Evolutionary conservation across 1,284 basidiomycete genomes (phyloP).

Genomic region (Heliocybe sulcata): DNA sequence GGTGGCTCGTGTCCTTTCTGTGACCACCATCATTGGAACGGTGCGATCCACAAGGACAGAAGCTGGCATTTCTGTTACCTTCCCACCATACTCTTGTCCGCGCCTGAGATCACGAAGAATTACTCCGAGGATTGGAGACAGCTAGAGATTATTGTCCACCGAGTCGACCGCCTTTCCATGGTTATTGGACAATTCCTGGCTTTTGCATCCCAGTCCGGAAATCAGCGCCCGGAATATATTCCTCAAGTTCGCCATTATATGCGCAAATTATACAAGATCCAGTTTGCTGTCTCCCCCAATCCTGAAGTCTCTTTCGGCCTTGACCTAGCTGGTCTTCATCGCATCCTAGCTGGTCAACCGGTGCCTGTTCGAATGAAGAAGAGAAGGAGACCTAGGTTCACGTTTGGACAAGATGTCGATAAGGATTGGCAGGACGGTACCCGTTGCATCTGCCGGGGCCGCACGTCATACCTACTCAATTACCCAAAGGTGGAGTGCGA

Average conservation of each 20-base stretch:
- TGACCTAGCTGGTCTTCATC: conserved; percentile 71
- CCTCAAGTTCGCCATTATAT: conserved; percentile 79
- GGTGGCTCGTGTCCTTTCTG: conserved; percentile 87
- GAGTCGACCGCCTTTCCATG: conserved; percentile 62
- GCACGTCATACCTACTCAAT: conserved; percentile 47
- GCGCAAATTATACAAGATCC: conserved; percentile 79
- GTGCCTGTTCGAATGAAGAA: conserved; percentile 45
- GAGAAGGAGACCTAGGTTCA: conserved; percentile 60
- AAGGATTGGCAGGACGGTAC: conserved; percentile 67
- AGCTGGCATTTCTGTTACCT: conserved; percentile 77
- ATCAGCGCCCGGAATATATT: conserved; percentile 66
- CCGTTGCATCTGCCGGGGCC: conserved; percentile 73
- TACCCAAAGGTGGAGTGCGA: conserved; percentile 64
- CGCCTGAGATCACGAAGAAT: conserved; percentile 66
- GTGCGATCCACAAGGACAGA: conserved; percentile 69
- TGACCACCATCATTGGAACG: conserved; percentile 84
- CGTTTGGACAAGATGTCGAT: conserved; percentile 71
- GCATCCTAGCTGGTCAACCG: conserved; percentile 66
- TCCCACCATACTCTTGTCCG: conserved; percentile 55
- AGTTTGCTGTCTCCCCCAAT: conserved; percentile 72
- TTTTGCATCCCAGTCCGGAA: conserved; percentile 55
- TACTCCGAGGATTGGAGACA: conserved; percentile 75
- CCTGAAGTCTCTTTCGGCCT: conserved; percentile 73
- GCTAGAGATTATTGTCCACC: conserved; percentile 67
- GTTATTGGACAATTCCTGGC: conserved; percentile 74